A percentile compares a stretch with the other conserved stretches of the same genome.
phyloP scores from a whole-genome alignment of 2,329 filamentous ascomycete species.

The Claviceps sp. region DNA sequence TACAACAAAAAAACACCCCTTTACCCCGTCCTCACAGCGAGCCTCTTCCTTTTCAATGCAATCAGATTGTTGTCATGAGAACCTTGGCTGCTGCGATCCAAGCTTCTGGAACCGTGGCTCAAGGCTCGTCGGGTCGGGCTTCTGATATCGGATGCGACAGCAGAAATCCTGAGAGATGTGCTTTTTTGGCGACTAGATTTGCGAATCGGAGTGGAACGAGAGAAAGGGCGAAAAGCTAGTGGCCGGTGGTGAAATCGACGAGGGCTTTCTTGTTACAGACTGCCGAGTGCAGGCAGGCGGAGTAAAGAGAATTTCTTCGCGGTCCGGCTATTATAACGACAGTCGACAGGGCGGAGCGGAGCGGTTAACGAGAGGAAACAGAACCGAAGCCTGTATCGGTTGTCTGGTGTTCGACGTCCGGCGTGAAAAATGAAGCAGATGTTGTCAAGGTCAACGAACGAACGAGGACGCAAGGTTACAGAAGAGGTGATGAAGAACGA shows the following conservation, averaged over 20 bases:
- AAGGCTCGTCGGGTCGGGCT: background rate
- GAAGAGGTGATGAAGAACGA: background rate
- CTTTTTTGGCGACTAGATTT: background rate
- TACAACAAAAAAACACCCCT: background rate
- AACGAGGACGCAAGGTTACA: background rate
- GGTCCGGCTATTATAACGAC: background rate
- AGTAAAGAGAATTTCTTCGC: background rate
- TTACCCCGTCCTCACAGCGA: background rate
- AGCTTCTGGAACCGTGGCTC: background rate
- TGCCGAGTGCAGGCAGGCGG: background rate
- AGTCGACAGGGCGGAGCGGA: background rate
- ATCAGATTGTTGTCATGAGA: background rate
- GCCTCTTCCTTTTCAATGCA: background rate
- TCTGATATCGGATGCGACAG: background rate
- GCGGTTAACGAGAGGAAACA: background rate
- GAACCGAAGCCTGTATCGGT: background rate
- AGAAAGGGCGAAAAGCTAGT: background rate
- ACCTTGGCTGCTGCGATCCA: background rate
- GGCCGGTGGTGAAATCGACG: background rate
- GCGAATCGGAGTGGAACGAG: background rate
- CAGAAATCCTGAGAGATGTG: background rate
- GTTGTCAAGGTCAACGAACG: background rate
- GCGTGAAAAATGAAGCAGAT: background rate
- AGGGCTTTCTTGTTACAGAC: background rate
- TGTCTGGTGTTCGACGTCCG: slow-evolving; percentile 1